Evolutionary conservation across 2,329 filamentous ascomycete genomes (phyloP).

Genomic region (Diaporthe vaccinii): DNA sequence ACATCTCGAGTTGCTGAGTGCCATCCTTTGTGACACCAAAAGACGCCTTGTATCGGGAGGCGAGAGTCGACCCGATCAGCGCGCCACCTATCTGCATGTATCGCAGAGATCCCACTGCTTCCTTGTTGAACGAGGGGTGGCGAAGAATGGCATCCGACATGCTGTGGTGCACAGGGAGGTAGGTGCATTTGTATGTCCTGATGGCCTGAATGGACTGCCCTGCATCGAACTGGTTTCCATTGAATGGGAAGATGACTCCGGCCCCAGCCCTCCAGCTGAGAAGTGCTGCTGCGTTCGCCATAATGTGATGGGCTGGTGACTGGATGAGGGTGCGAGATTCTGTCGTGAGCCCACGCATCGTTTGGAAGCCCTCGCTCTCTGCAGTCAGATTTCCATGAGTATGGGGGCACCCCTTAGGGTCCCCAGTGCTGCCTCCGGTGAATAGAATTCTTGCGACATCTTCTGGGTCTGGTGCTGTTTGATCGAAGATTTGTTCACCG

Average conservation of each 20-base stretch:
- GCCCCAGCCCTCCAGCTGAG: constrained; percentile 6
- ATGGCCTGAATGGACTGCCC: not conserved
- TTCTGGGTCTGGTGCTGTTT: not conserved
- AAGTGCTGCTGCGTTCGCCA: not conserved
- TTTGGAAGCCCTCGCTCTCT: constrained; percentile 2
- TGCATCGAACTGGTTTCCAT: not conserved
- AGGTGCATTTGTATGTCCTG: not conserved
- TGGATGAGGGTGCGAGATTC: constrained; percentile 6
- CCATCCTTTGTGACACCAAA: not conserved
- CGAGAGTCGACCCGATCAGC: not conserved
- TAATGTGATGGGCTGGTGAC: constrained; percentile 9
- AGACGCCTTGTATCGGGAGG: not conserved
- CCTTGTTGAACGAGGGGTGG: not conserved
- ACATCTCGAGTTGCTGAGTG: not conserved
- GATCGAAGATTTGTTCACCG: no score
- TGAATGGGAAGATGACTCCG: constrained; percentile 4
- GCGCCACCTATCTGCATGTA: constrained; percentile 17
- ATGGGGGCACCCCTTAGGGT: constrained; percentile 11
- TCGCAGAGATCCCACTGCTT: not conserved
- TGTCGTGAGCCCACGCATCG: not conserved
- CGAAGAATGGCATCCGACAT: constrained; percentile 14
- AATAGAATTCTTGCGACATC: not conserved
- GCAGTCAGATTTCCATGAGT: not conserved
- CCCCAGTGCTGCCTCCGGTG: constrained; percentile 11
- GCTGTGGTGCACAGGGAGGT: constrained; percentile 17